A percentile compares a stretch with the other conserved stretches of the same genome.
These are phyloP conservation scores for Jasminum sambac DNA, from an alignment of 257 asterid species.

Conservation along the genomic window DNA sequence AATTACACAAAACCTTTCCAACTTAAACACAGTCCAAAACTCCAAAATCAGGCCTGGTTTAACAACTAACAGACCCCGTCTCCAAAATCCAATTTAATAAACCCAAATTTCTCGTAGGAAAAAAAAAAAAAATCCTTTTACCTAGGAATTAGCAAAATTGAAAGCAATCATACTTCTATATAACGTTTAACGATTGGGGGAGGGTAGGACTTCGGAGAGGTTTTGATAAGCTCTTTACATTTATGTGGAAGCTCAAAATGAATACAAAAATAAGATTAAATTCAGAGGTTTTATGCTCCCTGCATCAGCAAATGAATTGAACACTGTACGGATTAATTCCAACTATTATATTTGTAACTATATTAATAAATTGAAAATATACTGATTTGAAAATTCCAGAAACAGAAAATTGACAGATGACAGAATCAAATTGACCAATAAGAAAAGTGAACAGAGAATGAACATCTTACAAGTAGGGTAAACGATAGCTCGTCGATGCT, in stretches of 20 bases:
- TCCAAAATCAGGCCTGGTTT: background rate
- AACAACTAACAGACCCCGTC: slow-evolving; percentile 10
- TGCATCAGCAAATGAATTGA: slow-evolving; percentile 20
- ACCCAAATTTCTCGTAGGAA: background rate
- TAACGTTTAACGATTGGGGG: background rate
- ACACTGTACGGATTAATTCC: background rate
- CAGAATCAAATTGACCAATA: background rate
- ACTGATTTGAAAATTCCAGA: background rate
- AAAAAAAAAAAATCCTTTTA: slow-evolving; percentile 1
- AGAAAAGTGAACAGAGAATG: slow-evolving; percentile 11
- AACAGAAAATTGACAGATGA: background rate
- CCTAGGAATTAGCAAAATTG: slow-evolving; percentile 2
- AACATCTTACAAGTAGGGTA: slow-evolving; percentile 33
- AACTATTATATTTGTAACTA: no score
- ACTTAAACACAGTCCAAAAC: slow-evolving; percentile 17
- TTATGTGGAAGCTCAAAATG: slow-evolving; percentile 10
- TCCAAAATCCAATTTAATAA: slow-evolving; percentile 2
- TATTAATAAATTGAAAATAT: background rate
- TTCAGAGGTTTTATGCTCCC: slow-evolving; percentile 30
- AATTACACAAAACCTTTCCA: slow-evolving; percentile 27
- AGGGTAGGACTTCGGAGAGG: background rate
- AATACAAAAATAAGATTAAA: slow-evolving; percentile 21
- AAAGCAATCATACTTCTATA: slow-evolving; percentile 10
- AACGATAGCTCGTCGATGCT: slow-evolving; percentile 27
- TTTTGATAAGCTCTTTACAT: slow-evolving; percentile 8